Base-by-base conservation (phyloP, 805 yeast species). In the Candida adriatica region DNA sequence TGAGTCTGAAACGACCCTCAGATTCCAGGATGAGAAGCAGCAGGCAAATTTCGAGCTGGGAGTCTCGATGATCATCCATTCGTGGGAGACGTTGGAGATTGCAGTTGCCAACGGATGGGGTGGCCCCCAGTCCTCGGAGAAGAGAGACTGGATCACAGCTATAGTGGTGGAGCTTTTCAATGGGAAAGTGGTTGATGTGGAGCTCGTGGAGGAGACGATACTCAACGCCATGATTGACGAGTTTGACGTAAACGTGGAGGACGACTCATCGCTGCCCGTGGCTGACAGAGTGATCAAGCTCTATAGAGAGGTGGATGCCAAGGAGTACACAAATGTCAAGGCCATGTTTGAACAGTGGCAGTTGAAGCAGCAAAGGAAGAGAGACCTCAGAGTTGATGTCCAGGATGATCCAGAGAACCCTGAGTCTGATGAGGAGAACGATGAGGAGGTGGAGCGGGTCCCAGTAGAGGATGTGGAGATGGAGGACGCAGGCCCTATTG, bases 61-160 rank as follows among this genome's bases (percentile, higher is more conserved):
- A 8, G 88, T 85, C 2, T 79, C 95, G 18, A 82, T 88, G 94
- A 77, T 83, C 21, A 59, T 92, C n/a, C 75, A 88, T 55, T 68
- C 71, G 37, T 92, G 98, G 98, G 92, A 87, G 38, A 87, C 82
- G 16, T 62, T 92, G 31, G 68, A 73, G 28, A 80, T 83, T 1
- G 98, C 98, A 0, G 97, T 92, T 8, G 94, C 75, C 6, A 86
- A 84, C 54, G 64, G 68, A 18, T 92, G 98, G 97, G 99, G 98
- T 38, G 99, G 98, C 1, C 77, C 95, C 10, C 82, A 84, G 21
- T 79, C 94, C 10, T 74, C 70, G 1, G 96, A 84, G 23, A 92
- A 92, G 56, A 70, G 99, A 51, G 98, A 92, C 55, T 92, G 98
- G 98, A 70, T 90, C 42, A 74, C 84, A 5, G 94, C 85, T 5